Evolutionary conservation across 805 yeast genomes (phyloP), one percentile per base, ranked within the genome.

Genomic region (Komagataella phaffii): DNA sequence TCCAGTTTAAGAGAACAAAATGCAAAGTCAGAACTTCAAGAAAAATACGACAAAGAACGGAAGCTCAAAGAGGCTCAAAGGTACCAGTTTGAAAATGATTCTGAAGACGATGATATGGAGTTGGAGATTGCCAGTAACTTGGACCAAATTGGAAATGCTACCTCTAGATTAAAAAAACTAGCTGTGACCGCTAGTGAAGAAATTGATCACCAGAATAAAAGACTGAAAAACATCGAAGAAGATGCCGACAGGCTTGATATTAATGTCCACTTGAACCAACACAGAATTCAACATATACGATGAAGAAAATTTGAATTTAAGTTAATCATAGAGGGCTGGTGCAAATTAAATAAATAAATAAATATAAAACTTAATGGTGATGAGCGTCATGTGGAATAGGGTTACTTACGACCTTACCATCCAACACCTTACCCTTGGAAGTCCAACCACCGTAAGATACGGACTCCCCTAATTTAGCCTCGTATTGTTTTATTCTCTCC

Each of bases 21-120:
- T 48, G 61, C 66, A 2, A 76, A 72, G 44, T 61, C 66, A 43
- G 70, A 68, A 17, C 53, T 66, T 18, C 60, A 58, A 46, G 62
- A 62, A 46, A 77, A 79, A 61, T 77, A 77, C 55, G 75, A 71
- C 51, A 77, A 78, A 50, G 79, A 80, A 51, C 65, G 70, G 56
- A 66, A 74, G 55, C 73, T 80, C 49, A 71, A 72, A 17, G 81
- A 80, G 44, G 85, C 95, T 2, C 70, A 78, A 53, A 70, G 80
- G 56, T 89, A 84, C 66, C 87, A 86, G 59, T 86, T 88, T 59
- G 96, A 88, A 62, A 85, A 85, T 49, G 97, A 91, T 66, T 81
- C 81, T 49, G 97, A 91, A 64, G 98, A 93, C 65, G 96, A 89
- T 59, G 93, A 83, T 58, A 79, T 88, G 79, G 98, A 91, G 63